Base-by-base conservation (phyloP, 192 early-diverging fungal genomes). In the Lobulomyces angularis region DNA sequence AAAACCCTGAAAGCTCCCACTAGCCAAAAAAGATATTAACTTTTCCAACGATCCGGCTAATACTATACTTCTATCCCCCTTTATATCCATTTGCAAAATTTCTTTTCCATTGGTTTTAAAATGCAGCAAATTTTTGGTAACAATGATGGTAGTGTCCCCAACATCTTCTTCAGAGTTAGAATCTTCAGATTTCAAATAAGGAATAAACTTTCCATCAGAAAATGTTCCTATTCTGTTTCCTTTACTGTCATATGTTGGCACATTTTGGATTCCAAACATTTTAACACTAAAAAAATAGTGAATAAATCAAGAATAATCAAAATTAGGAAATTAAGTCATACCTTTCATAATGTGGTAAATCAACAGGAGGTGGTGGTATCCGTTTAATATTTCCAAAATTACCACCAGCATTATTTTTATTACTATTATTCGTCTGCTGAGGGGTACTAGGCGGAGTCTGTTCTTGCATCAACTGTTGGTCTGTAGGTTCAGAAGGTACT, bases 1-100 rank as follows among this genome's bases (percentile, higher is more conserved):
- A 7, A 22, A 57, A 78, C 70, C 77, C 57, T 79, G 76, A 8
- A 56, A 43, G 34, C 69, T 65, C 53, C 74, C 75, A 33, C 82
- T 71, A 2, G 73, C 78, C 25, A 83, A 41, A 46, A 67, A 53
- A 29, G 64, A 48, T 37, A 83, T 59, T 23, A 83, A 37, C 23
- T 77, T 80, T 17, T 82, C 78, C 3, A 69, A 24, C 14, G 72
- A 63, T n/a, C 73, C 81, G 1, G 68, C 62, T 8, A 81, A 56
- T 16, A 83, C 62, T 22, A 69, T 68, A 20, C 77, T 29, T 30
- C 64, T 59, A 1, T 63, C 71, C 12, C 23, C 16, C 12, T 61
- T 41, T 48, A 74, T 66, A 28, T 80, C 69, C 63, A 80, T 60
- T 12, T 71, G 58, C 3, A 80, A 46, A 5, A 77, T 72, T 48